Evolutionary conservation across 495 filamentous ascomycete species (phyloP).

Genomic region (Wilcoxina mikolae): DNA sequence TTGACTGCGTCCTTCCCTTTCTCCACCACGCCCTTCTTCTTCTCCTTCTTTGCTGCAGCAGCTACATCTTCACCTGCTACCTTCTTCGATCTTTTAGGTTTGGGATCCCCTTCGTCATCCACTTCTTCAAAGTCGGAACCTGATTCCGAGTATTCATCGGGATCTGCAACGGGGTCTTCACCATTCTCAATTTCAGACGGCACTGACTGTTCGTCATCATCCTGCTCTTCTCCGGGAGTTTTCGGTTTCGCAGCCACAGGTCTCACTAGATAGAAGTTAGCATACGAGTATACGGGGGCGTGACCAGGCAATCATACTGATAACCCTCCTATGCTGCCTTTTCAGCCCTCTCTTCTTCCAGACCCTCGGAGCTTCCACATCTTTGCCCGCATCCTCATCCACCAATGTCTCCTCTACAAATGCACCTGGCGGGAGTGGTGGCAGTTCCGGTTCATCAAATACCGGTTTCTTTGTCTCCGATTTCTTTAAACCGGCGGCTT

Average conservation of each 20-base stretch:
- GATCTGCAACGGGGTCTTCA: constrained; percentile 28
- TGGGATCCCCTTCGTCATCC: constrained; percentile 22
- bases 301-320: constrained; percentile 40
- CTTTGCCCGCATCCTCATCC: constrained; percentile 38
- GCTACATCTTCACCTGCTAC: constrained; percentile 18
- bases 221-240: not conserved
- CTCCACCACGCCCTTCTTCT: constrained; percentile 20
- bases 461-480: not conserved
- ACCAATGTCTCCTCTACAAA: constrained; percentile 40
- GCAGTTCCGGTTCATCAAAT: constrained; percentile 4
- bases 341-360: constrained; percentile 94
- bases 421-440: constrained; percentile 41
- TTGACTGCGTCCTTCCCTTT: constrained; percentile 41
- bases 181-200: constrained; percentile 26
- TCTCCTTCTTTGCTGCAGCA: constrained; percentile 26
- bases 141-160: constrained; percentile 19
- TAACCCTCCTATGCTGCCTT: constrained; percentile 62
- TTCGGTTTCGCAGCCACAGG: constrained; percentile 35
- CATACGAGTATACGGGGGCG: not conserved
- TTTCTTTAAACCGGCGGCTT: constrained; percentile 25
- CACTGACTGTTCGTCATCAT: not conserved
- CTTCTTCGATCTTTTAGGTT: constrained; percentile 28
- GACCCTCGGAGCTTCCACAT: constrained; percentile 37
- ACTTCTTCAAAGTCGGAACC: constrained; percentile 19
- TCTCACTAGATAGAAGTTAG: constrained; percentile 14